Evolutionary conservation across 2,329 filamentous ascomycete genomes (phyloP).

Genomic region (Colletotrichum sp.): DNA sequence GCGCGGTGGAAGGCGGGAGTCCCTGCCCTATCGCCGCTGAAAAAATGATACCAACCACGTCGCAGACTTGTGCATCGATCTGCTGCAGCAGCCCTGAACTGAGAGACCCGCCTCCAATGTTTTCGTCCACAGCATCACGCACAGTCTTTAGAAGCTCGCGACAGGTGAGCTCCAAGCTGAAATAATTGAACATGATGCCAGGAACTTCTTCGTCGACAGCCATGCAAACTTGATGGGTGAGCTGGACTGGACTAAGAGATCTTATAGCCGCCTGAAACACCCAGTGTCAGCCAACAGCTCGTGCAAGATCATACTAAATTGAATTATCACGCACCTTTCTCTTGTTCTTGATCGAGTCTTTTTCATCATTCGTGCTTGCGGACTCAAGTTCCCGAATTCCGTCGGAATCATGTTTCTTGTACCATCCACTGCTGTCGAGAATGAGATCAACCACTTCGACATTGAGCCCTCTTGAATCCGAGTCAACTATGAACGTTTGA

Average conservation of each 20-base stretch:
- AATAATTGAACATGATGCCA: not conserved
- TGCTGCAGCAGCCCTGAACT: not conserved
- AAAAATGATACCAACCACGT: not conserved
- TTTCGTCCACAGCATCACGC: not conserved
- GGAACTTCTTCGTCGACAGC: not conserved
- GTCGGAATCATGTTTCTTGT: not conserved
- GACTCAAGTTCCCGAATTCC: not conserved
- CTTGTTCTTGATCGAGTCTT: not conserved
- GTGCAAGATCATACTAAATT: not conserved
- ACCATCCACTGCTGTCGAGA: not conserved
- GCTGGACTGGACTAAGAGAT: not conserved
- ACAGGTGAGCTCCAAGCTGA: not conserved
- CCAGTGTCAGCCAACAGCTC: not conserved
- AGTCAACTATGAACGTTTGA: not conserved
- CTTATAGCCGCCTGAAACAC: not conserved
- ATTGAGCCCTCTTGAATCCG: not conserved
- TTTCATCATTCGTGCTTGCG: not conserved
- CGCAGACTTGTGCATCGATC: not conserved
- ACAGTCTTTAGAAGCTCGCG: not conserved
- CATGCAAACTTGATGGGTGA: not conserved
- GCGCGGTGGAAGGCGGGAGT: not conserved
- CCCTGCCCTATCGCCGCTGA: not conserved
- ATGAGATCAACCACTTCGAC: not conserved
- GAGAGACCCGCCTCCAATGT: not conserved
- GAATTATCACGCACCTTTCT: not conserved